Percentiles rank a stretch among this genome's conserved stretches.
Conservation (phyloP, 1,139 yeast genomes). For the Nadsonia starkeyi-henricii region DNA sequence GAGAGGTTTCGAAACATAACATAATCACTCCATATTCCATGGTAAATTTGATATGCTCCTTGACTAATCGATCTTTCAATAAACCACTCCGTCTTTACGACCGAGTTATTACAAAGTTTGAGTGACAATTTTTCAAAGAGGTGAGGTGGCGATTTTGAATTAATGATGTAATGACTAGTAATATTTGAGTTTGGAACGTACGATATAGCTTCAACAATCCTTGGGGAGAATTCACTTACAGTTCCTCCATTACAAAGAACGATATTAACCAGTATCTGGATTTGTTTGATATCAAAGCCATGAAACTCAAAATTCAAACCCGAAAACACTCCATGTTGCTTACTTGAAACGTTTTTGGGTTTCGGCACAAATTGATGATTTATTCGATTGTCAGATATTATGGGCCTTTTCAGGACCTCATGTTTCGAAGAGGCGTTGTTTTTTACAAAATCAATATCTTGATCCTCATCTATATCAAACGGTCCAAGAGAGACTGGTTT, state of each 20-base stretch:
- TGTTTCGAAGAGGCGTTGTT: not conserved
- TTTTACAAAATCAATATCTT: constrained; percentile 1
- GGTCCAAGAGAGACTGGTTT: no score
- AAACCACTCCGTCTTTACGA: constrained; percentile 57
- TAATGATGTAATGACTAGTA: constrained; percentile 15
- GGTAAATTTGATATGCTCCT: not conserved
- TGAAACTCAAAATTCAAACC: constrained; percentile 12
- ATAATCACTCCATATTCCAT: constrained; percentile 68
- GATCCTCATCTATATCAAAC: not conserved
- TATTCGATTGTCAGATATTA: not conserved
- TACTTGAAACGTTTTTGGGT: no score
- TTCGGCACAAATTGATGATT: not conserved
- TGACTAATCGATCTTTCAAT: constrained; percentile 59
- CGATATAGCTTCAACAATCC: no score
- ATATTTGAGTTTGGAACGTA: not conserved
- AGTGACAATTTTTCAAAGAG: constrained; percentile 1
- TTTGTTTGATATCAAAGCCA: constrained; percentile 16
- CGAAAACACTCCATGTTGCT: constrained; percentile 12
- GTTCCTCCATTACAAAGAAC: constrained; percentile 26
- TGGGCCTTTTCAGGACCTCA: not conserved
- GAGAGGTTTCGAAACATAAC: constrained; percentile 29
- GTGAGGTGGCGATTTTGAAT: constrained; percentile 14
- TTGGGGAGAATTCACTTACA: constrained; percentile 2
- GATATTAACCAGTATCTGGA: constrained; percentile 19
- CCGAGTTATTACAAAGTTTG: constrained; percentile 3